Conservation (phyloP, 2,329 filamentous ascomycete genomes). For the Sclerotinia minor region DNA sequence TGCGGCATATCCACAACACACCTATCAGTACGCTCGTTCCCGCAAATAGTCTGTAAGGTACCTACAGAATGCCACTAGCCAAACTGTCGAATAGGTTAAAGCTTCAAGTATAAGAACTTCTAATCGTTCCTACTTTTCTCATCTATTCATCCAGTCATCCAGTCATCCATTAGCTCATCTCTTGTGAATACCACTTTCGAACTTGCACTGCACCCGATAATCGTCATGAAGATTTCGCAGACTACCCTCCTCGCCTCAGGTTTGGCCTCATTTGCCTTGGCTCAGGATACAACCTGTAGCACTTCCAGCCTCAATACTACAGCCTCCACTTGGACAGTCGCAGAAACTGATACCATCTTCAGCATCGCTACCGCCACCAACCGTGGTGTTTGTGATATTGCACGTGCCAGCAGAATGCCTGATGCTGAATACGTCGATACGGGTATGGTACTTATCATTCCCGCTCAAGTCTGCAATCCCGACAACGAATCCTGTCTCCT, state of each 20-base stretch:
- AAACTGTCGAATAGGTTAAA: neutral
- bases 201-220: neutral
- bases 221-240: slow-evolving; percentile 8
- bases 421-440: slow-evolving; percentile 11
- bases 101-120: neutral
- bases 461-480: neutral
- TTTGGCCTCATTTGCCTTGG: neutral
- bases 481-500: slow-evolving; percentile 5
- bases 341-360: neutral
- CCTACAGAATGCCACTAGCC: neutral
- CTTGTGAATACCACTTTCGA: neutral
- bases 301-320: slow-evolving; percentile 18
- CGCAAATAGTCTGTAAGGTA: neutral
- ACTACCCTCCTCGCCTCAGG: neutral
- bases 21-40: no score
- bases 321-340: neutral
- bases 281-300: neutral
- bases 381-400: slow-evolving; percentile 6
- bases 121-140: neutral
- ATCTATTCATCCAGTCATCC: neutral
- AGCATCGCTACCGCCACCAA: slow-evolving; percentile 10
- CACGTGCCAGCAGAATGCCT: slow-evolving; percentile 9
- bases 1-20: neutral
- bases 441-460: neutral
- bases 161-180: neutral